phyloP scores from a whole-genome alignment of 129 eudicot species.

The Dittrichia graveolens region DNA sequence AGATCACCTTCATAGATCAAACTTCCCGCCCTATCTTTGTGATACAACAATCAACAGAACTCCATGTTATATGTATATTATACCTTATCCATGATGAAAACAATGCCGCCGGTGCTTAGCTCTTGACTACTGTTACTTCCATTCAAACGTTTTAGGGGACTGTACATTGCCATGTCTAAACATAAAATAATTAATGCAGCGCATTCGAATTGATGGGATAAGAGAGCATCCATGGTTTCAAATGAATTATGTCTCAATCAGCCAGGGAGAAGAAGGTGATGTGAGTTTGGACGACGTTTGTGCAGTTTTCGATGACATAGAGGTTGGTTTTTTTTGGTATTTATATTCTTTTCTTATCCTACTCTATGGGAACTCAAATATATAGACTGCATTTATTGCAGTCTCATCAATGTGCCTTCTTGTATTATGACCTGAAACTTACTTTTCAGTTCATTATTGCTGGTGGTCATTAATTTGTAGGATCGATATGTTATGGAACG shows the following conservation, averaged over 20 bases:
- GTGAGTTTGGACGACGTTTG: constrained; percentile 88
- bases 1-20: too few relatives aligned
- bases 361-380: not conserved
- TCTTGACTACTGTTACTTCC: too few relatives aligned
- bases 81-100: not conserved
- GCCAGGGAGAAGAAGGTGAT: constrained; percentile 67
- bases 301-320: constrained; percentile 92
- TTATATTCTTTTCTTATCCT: not conserved
- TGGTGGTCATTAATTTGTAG: constrained; percentile 50
- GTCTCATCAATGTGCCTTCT: constrained; percentile 3
- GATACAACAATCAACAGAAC: not conserved
- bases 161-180: constrained; percentile 3
- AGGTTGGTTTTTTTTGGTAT: constrained; percentile 48
- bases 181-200: constrained; percentile 44
- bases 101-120: too few relatives aligned
- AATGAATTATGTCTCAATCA: constrained; percentile 59
- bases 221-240: constrained; percentile 79
- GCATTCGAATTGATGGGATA: constrained; percentile 76
- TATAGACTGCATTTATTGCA: constrained; percentile 2
- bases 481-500: constrained; percentile 75
- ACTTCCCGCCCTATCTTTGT: not conserved
- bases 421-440: constrained; percentile 5
- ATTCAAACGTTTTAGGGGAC: not conserved
- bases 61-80: not conserved
- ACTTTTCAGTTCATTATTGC: not conserved